Conservation (phyloP, 1,284 basidiomycete genomes). For the Hemileccinum hortonii region DNA sequence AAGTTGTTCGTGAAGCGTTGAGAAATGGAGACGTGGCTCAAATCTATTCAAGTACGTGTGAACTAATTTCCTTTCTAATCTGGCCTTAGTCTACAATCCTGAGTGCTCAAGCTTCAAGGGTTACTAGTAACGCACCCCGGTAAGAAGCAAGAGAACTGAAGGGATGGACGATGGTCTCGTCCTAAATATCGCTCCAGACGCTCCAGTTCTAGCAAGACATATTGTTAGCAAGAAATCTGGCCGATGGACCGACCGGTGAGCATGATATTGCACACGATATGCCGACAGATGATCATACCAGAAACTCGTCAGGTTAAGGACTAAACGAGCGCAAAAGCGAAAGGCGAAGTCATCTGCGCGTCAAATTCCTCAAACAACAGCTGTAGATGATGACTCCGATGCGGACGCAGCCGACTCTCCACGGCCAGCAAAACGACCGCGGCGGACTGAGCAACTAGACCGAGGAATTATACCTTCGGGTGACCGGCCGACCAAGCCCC, state of each 20-base stretch:
- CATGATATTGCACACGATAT: conserved; percentile 11
- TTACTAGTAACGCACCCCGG: no score
- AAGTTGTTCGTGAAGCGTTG: neutral
- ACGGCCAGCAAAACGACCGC: conserved; percentile 50
- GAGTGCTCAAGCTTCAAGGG: no score
- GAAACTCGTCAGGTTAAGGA: conserved; percentile 55
- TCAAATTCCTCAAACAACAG: conserved; percentile 19
- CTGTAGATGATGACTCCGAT: conserved; percentile 14
- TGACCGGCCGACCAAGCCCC: conserved; percentile 34
- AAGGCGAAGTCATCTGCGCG: conserved; percentile 43
- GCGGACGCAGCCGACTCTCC: conserved; percentile 20
- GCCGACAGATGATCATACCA: neutral
- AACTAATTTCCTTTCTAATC: conserved; percentile 24
- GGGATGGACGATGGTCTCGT: conserved; percentile 69
- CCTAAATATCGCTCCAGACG: conserved; percentile 60
- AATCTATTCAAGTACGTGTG: conserved; percentile 17
- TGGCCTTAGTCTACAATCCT: no score
- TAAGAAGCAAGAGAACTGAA: neutral
- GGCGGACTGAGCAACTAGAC: conserved; percentile 37
- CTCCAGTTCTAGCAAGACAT: conserved; percentile 29
- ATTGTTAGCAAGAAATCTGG: conserved; percentile 60
- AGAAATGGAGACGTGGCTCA: conserved; percentile 26
- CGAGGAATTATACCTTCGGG: conserved; percentile 14
- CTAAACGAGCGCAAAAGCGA: conserved; percentile 65
- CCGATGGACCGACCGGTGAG: conserved; percentile 82